Conservation (phyloP, 306 rosid genomes). For the Rosa chinensis region DNA sequence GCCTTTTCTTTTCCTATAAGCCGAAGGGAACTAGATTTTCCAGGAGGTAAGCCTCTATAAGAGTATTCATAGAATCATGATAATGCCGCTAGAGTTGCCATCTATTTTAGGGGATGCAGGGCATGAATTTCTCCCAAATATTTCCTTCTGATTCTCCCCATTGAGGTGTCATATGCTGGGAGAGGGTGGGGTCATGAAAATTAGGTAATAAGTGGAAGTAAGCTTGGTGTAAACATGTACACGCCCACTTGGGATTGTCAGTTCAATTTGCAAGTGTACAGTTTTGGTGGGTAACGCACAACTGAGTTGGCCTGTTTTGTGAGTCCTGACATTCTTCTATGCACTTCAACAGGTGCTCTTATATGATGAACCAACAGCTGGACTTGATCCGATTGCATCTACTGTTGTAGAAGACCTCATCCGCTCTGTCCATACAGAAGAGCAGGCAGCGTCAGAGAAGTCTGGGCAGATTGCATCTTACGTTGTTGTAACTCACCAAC, state of each 20-base stretch:
- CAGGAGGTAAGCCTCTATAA: not conserved
- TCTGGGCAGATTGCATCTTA: conserved; percentile 89
- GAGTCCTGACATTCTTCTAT: conserved; percentile 19
- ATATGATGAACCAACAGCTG: conserved; percentile 98
- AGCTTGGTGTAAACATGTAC: not conserved
- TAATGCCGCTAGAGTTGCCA: not conserved
- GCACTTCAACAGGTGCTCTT: conserved; percentile 65
- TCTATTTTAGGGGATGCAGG: not conserved
- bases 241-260: not conserved
- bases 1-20: not conserved
- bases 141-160: not conserved
- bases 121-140: not conserved
- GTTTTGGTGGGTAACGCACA: not conserved
- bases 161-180: not conserved
- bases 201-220: not conserved
- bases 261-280: not conserved
- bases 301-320: conserved; percentile 1
- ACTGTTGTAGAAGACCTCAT: conserved; percentile 98
- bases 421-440: conserved; percentile 89
- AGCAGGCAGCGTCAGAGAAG: conserved; percentile 58
- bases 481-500: conserved; percentile 97
- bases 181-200: not conserved
- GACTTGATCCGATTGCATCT: conserved; percentile 99
- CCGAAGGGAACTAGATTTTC: not conserved
- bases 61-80: not conserved